Percentiles rank a stretch among this genome's conserved stretches.
Evolutionary conservation across 2,329 filamentous ascomycete species (phyloP).

Genomic region (Curvularia eragrostidis): DNA sequence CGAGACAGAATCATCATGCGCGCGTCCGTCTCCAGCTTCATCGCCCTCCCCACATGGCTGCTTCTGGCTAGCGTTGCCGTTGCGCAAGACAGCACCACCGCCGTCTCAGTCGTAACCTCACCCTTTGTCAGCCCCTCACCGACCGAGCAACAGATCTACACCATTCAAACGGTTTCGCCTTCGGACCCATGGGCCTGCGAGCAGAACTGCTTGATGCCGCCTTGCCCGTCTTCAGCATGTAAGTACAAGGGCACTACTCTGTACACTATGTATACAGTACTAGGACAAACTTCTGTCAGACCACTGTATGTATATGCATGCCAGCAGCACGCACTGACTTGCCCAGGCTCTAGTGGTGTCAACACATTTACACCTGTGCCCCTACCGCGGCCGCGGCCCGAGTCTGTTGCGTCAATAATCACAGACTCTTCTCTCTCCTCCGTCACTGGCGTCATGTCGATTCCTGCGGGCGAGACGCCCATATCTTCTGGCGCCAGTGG

Average conservation of each 20-base stretch:
- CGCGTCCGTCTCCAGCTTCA: constrained; percentile 27
- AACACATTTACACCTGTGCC: constrained; percentile 17
- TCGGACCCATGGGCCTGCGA: constrained; percentile 27
- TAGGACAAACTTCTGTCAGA: too few species aligned
- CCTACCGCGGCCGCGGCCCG: constrained; percentile 5
- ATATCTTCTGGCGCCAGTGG: constrained; percentile 15
- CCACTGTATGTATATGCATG: background rate
- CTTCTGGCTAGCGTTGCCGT: constrained; percentile 35
- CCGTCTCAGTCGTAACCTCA: constrained; percentile 23
- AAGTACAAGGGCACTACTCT: constrained; percentile 17
- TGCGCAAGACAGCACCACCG: constrained; percentile 22
- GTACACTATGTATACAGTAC: too few species aligned
- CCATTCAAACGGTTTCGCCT: constrained; percentile 35
- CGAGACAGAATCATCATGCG: constrained; percentile 29
- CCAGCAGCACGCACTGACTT: constrained; percentile 9
- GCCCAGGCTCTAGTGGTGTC: constrained; percentile 16
- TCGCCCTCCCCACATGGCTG: constrained; percentile 30
- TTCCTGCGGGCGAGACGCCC: constrained; percentile 35
- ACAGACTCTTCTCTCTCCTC: constrained; percentile 16
- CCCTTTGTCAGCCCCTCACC: constrained; percentile 21
- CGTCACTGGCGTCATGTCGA: constrained; percentile 21
- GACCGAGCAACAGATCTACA: constrained; percentile 33
- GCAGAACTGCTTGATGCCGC: constrained; percentile 36
- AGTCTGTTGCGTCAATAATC: constrained; percentile 7
- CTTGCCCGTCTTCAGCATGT: constrained; percentile 38